These are phyloP conservation scores for Malus hybrid DNA, from an alignment of 331 rosid genomes.

Conservation along the genomic window DNA sequence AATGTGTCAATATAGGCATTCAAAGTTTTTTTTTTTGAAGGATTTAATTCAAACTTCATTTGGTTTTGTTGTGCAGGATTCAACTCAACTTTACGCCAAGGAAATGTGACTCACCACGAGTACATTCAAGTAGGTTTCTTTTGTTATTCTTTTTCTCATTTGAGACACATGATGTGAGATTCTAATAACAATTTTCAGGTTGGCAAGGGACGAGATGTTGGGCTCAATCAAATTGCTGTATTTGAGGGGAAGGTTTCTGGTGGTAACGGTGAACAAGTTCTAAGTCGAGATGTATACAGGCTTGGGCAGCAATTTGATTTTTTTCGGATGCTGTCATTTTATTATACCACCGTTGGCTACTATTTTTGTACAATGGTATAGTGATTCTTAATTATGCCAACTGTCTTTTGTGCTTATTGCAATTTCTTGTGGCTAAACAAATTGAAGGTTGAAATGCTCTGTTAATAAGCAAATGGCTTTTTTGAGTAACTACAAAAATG, in stretches of 20 bases:
- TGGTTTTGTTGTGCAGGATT: conserved; percentile 49
- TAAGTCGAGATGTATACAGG: conserved; percentile 94
- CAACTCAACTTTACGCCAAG: conserved; percentile 94
- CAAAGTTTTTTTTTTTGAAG: not conserved
- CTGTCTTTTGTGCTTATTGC: not conserved
- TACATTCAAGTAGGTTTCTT: conserved; percentile 55
- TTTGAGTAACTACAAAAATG: not conserved
- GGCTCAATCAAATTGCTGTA: conserved; percentile 88
- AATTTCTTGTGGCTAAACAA: not conserved
- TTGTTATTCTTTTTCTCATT: conserved; percentile 1
- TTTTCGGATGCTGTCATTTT: conserved; percentile 94
- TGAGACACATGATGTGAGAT: not conserved
- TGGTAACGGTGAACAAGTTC: conserved; percentile 98
- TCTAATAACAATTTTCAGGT: conserved; percentile 50
- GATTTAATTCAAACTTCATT: not conserved
- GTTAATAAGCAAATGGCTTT: not conserved
- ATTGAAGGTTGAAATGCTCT: conserved; percentile 1
- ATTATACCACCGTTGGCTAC: conserved; percentile 84
- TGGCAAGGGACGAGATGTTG: conserved; percentile 95
- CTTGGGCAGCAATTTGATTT: conserved; percentile 95
- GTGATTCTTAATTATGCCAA: not conserved
- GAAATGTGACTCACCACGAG: conserved; percentile 73
- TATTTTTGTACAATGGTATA: conserved; percentile 90
- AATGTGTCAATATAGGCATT: not conserved
- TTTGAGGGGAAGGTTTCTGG: conserved; percentile 90